Percentiles rank a stretch among this genome's conserved stretches.
phyloP scores from a whole-genome alignment of 192 early-diverging fungal genomes.

The Radiomyces spectabilis region DNA sequence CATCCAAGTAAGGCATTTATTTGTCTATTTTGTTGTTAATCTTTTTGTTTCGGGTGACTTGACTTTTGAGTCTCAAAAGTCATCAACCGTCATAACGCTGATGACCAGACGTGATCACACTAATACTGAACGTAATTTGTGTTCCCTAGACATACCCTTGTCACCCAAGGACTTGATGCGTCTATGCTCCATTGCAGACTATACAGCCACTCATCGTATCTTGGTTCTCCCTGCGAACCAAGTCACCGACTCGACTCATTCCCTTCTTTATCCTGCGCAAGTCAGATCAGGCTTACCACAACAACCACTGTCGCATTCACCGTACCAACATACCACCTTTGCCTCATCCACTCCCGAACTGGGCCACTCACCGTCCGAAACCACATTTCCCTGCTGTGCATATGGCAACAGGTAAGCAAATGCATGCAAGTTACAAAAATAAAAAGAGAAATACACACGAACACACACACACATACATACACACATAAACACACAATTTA shows the following conservation, averaged over 20 bases:
- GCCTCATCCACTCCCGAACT: slow-evolving; percentile 21
- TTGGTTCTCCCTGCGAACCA: slow-evolving; percentile 23
- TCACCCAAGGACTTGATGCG: slow-evolving; percentile 13
- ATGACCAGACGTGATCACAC: too few relatives aligned
- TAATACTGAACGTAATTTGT: too few relatives aligned
- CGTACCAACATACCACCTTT: not conserved
- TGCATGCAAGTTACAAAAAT: too few relatives aligned
- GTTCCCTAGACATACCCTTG: slow-evolving; percentile 11
- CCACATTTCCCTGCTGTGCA: not conserved
- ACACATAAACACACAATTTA: too few relatives aligned
- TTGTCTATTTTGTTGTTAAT: not conserved
- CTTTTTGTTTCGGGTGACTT: not conserved
- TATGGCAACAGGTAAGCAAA: too few relatives aligned
- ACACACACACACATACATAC: too few relatives aligned
- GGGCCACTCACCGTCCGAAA: slow-evolving; percentile 18
- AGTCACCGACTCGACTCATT: too few relatives aligned
- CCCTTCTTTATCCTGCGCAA: too few relatives aligned
- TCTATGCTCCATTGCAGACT: slow-evolving; percentile 23
- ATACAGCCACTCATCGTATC: slow-evolving; percentile 17
- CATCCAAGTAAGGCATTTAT: slow-evolving; percentile 18
- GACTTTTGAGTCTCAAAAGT: not conserved
- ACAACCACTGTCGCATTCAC: not conserved
- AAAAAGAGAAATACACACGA: too few relatives aligned
- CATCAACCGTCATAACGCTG: too few relatives aligned
- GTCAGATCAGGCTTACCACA: too few relatives aligned